Base-by-base conservation (phyloP, 345 rosid genomes). In the Salix purpurea region DNA sequence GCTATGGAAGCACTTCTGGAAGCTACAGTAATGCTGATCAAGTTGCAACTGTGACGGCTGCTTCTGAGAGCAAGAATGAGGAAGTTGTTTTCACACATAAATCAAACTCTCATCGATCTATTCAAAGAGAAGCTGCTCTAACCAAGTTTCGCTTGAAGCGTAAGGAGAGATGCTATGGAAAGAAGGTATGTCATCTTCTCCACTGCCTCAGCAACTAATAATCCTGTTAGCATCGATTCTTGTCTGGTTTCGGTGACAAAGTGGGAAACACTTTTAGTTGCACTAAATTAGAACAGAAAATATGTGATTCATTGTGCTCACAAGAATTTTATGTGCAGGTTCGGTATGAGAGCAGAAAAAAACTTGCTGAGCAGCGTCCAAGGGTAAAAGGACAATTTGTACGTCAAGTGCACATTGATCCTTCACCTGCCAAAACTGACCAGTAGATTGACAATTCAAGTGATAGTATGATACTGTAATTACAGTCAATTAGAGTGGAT, bases 151-250 rank as follows among this genome's bases (percentile, higher is more conserved):
- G 99, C 46, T 52, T 91, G 89, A 96, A 96, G 89, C 94, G 97
- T 16, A 96, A 96, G 76, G 99, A 93, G 68, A 88, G 98, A 77
- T 93, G 99, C 85, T 96, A 77, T 69, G 97, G 91, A 75, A 96
- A 93, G 86, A 96, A 91, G 98, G 98, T 93, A 87, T 15, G 4
- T 19, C 13, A 30, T 60, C 36, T 34, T 58, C 62, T n/a, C 62
- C 26, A 3, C 26, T 56, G 5, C 11, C 23, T 4, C 26, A 21
- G 26, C 61, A 56, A 56, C 26, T 56, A 56, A n/a, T 56, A 21
- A n/a, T 56, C n/a, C 61, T 2, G 2, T 58, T 58, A 58, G 28
- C 62, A 9, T 58, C 11, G 28, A 58, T 58, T n/a, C 5, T 23
- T 58, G 62, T 56, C 62, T 58, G 62, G 14, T n/a, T 58, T 28